Percentiles rank a stretch among this genome's conserved stretches.
Evolutionary conservation across 805 yeast species (phyloP).

Genomic region (Metschnikowia proteae): DNA sequence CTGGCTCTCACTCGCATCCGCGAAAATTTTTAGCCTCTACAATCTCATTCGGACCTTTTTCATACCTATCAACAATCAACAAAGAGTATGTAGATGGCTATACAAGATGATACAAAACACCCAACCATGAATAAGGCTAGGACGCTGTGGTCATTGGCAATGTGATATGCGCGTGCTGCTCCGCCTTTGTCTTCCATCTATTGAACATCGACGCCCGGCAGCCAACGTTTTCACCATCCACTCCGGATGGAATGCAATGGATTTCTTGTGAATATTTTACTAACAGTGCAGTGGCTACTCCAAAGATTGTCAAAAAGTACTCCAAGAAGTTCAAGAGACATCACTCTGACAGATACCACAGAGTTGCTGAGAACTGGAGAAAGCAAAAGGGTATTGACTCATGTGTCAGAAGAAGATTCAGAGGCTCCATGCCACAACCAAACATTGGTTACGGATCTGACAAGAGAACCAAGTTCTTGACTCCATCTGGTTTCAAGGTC

Average conservation of each 20-base stretch:
- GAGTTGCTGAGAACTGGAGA: constrained; percentile 99
- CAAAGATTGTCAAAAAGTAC: constrained; percentile 99
- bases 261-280: constrained; percentile 12
- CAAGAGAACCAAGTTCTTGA: constrained; percentile 95
- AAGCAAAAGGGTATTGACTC: constrained; percentile 99
- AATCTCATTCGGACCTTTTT: constrained; percentile 9
- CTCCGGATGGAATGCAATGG: no score
- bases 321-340: constrained; percentile 99
- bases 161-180: background rate
- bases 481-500: constrained; percentile 98
- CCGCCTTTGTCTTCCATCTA: background rate
- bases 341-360: constrained; percentile 99
- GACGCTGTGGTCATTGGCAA: background rate
- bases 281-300: constrained; percentile 80
- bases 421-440: constrained; percentile 98
- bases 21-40: constrained; percentile 20
- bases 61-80: constrained; percentile 18
- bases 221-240: background rate
- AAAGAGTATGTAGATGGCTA: constrained; percentile 18
- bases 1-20: constrained; percentile 16
- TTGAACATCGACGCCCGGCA: background rate
- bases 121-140: background rate
- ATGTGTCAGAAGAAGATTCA: constrained; percentile 99
- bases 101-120: background rate
- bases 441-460: constrained; percentile 99